These are phyloP conservation scores for Lodderomyces margitis DNA, from an alignment of 1,139 yeast genomes.

Conservation along the genomic window DNA sequence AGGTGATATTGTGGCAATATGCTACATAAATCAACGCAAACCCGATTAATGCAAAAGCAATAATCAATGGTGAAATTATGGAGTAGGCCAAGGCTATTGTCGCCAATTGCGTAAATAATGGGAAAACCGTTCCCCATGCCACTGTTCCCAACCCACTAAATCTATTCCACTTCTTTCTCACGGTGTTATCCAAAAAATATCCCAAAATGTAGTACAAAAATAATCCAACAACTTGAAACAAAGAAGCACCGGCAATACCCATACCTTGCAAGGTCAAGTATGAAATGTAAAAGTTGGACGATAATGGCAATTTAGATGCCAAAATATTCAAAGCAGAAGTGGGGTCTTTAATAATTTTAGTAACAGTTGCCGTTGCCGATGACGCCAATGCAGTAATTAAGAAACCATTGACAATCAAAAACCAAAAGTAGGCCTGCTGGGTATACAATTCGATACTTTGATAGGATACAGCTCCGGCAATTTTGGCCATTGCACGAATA, in stretches of 20 bases:
- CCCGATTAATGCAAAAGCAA: slow-evolving; percentile 68
- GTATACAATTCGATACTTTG: slow-evolving; percentile 70
- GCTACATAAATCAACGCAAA: slow-evolving; percentile 76
- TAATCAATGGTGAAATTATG: slow-evolving; percentile 70
- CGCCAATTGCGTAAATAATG: slow-evolving; percentile 77
- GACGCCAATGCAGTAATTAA: slow-evolving; percentile 69
- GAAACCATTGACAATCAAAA: slow-evolving; percentile 69
- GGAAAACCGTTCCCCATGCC: slow-evolving; percentile 89
- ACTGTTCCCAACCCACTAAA: slow-evolving; percentile 60
- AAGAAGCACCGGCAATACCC: slow-evolving; percentile 72
- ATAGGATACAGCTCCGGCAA: slow-evolving; percentile 63
- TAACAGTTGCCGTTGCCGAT: slow-evolving; percentile 71
- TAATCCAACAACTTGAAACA: slow-evolving; percentile 75
- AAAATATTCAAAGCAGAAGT: slow-evolving; percentile 63
- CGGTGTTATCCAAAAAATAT: slow-evolving; percentile 68
- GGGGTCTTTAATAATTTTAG: slow-evolving; percentile 65
- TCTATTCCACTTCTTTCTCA: slow-evolving; percentile 83
- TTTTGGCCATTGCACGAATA: slow-evolving; percentile 66
- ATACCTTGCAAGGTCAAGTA: slow-evolving; percentile 80
- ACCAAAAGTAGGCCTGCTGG: slow-evolving; percentile 71
- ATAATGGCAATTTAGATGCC: slow-evolving; percentile 76
- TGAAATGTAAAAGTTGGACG: slow-evolving; percentile 82
- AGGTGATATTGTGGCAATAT: slow-evolving; percentile 74
- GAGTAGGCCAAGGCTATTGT: slow-evolving; percentile 79
- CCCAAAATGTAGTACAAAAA: slow-evolving; percentile 72